Conservation (phyloP, 2,329 filamentous ascomycete genomes). For the Sclerotinia subarctica region DNA sequence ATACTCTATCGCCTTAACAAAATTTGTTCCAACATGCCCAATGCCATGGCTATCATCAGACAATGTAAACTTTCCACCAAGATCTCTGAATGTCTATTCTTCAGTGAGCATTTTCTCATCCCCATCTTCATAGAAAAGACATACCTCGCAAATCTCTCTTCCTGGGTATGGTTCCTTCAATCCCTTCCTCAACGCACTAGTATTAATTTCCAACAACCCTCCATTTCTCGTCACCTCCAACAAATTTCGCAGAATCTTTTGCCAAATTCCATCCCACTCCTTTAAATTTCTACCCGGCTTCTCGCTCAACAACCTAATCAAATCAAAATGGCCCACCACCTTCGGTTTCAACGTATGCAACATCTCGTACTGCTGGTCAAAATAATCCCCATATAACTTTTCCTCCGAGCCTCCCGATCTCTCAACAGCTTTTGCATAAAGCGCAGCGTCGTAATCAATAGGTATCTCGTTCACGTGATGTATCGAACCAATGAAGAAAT, state of each 20-base stretch:
- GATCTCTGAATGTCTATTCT: slow-evolving; percentile 56
- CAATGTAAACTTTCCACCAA: slow-evolving; percentile 80
- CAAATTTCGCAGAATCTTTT: slow-evolving; percentile 70
- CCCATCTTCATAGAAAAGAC: background rate
- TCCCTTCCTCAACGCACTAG: slow-evolving; percentile 81
- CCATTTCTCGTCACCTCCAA: slow-evolving; percentile 67
- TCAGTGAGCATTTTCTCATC: background rate
- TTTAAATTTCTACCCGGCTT: slow-evolving; percentile 61
- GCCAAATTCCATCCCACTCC: slow-evolving; percentile 65
- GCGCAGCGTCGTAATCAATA: slow-evolving; percentile 76
- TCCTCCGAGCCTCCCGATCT: slow-evolving; percentile 60
- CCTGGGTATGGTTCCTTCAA: slow-evolving; percentile 87
- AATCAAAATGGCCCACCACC: slow-evolving; percentile 90
- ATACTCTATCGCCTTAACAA: slow-evolving; percentile 66
- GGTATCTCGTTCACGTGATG: slow-evolving; percentile 86
- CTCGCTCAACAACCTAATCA: slow-evolving; percentile 76
- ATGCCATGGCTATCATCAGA: slow-evolving; percentile 94
- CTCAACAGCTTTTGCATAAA: slow-evolving; percentile 52
- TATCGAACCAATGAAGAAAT: slow-evolving; percentile 90
- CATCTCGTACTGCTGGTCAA: slow-evolving; percentile 84
- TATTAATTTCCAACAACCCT: slow-evolving; percentile 87
- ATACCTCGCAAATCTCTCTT: slow-evolving; percentile 64
- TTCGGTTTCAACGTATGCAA: slow-evolving; percentile 66
- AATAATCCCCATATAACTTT: slow-evolving; percentile 76
- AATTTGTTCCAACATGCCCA: slow-evolving; percentile 85